Evolutionary conservation across 345 rosid genomes (phyloP).

Genomic region (Mercurialis annua): DNA sequence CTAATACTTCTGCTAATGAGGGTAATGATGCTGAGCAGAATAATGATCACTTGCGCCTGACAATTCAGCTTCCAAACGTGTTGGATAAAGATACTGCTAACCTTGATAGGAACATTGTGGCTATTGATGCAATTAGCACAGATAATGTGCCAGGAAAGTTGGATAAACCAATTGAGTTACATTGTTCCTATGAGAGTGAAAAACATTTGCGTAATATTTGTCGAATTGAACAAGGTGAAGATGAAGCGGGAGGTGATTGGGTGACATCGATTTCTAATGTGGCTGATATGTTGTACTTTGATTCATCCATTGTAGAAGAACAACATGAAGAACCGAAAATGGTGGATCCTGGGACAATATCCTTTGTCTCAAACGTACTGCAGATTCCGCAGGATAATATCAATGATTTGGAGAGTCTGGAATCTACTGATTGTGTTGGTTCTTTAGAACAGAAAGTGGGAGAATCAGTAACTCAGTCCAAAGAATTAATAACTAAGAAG

Average conservation of each 20-base stretch:
- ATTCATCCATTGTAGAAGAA: constrained; percentile 24
- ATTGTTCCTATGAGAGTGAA: constrained; percentile 29
- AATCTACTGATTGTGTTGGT: constrained; percentile 11
- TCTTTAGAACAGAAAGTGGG: constrained; percentile 18
- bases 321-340: constrained; percentile 26
- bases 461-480: constrained; percentile 18
- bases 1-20: constrained; percentile 22
- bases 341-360: constrained; percentile 33
- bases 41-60: constrained; percentile 28
- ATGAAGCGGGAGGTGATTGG: constrained; percentile 31
- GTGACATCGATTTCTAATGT: constrained; percentile 33
- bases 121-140: constrained; percentile 22
- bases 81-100: constrained; percentile 25
- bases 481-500: constrained; percentile 12
- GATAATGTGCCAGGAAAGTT: constrained; percentile 16
- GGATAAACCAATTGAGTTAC: constrained; percentile 18
- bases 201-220: constrained; percentile 36
- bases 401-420: constrained; percentile 19
- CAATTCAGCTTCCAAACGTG: constrained; percentile 34
- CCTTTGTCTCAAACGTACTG: constrained; percentile 38
- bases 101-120: constrained; percentile 26
- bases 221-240: constrained; percentile 30
- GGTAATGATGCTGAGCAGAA: constrained; percentile 22
- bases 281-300: constrained; percentile 28
- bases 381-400: constrained; percentile 31